These are phyloP conservation scores for Cyamopsis tetragonoloba DNA, from an alignment of 306 rosid species.

Conservation along the genomic window DNA sequence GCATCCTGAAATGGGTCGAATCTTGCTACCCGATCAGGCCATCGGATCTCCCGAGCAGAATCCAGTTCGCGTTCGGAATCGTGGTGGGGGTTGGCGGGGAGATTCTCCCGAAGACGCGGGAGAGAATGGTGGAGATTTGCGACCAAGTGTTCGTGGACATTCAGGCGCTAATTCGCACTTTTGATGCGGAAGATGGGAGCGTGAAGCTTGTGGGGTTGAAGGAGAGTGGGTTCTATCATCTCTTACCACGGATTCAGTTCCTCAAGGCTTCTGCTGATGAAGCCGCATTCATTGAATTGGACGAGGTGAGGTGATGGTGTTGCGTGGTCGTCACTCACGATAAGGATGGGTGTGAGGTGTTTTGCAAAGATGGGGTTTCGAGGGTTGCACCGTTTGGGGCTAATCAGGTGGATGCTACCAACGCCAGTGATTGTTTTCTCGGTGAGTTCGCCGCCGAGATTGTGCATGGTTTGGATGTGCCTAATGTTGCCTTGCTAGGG, in stretches of 20 bases:
- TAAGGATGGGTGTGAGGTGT: slow-evolving; percentile 68
- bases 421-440: slow-evolving; percentile 88
- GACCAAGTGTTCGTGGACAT: slow-evolving; percentile 64
- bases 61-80: slow-evolving; percentile 62
- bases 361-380: slow-evolving; percentile 44
- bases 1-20: slow-evolving; percentile 51
- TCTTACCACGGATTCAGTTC: slow-evolving; percentile 62
- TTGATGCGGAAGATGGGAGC: slow-evolving; percentile 61
- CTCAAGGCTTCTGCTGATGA: slow-evolving; percentile 86
- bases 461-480: slow-evolving; percentile 59
- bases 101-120: slow-evolving; percentile 73
- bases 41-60: slow-evolving; percentile 57
- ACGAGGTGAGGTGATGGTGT: slow-evolving; percentile 66
- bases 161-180: slow-evolving; percentile 73
- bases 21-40: slow-evolving; percentile 67
- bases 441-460: slow-evolving; percentile 81
- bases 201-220: slow-evolving; percentile 65
- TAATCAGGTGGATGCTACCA: slow-evolving; percentile 82
- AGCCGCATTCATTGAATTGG: slow-evolving; percentile 55
- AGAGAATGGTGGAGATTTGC: slow-evolving; percentile 65
- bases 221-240: slow-evolving; percentile 69
- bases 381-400: slow-evolving; percentile 55
- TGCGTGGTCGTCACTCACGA: slow-evolving; percentile 87
- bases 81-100: slow-evolving; percentile 94
- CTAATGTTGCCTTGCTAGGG: slow-evolving; percentile 86